Base-by-base conservation (phyloP, 2,329 filamentous ascomycete genomes). In the Parafenestella ontariensis region DNA sequence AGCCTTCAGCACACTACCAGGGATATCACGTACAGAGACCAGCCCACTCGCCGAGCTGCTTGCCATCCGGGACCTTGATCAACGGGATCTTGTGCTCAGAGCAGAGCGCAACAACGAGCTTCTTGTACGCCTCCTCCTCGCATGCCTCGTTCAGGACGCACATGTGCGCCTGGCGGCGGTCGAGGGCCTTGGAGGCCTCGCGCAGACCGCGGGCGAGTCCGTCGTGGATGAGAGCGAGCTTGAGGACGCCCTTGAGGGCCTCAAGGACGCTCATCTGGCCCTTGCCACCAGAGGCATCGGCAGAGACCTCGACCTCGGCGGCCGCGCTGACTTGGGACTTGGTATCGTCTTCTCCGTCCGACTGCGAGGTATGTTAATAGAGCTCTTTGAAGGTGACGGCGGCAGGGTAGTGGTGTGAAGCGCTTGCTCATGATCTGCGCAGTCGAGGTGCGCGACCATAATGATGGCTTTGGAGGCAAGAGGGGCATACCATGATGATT, bases 281-380 rank as follows among this genome's bases (percentile, higher is more conserved):
- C 82, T 92, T 91, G 62, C 75, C 76, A 78, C 85, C 84, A 79
- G 88, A 81, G 79, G 89, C 89, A 84, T 96, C 93, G 82, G 90
- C 92, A 78, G 89, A 89, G 79, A 97, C 92, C 84, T 98, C 94
- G 82, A 98, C 93, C 86, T 97, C 95, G 74, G 88, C 86, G 79
- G 90, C 92, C 78, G 91, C 90, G 62, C 78, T 81, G 72, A 82
- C 78, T 82, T 91, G 89, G 81, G 89, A 88, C 82, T 87, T 89
- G 83, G 89, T 92, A 90, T 98, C 94, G 90, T 98, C 94, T 97
- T 98, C 95, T 98, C 94, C 94, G 92, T 98, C 94, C 92, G 94
- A 98, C 95, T 97, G 70, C 59, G 48, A 23, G 33, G 39, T 41
- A 43, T 23, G 68, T 71, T 58, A 69, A 61, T 51, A 42, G 43